Evolutionary conservation across 768 basidiomycete species (phyloP).

Genomic region (Gautieria morchelliformis): DNA sequence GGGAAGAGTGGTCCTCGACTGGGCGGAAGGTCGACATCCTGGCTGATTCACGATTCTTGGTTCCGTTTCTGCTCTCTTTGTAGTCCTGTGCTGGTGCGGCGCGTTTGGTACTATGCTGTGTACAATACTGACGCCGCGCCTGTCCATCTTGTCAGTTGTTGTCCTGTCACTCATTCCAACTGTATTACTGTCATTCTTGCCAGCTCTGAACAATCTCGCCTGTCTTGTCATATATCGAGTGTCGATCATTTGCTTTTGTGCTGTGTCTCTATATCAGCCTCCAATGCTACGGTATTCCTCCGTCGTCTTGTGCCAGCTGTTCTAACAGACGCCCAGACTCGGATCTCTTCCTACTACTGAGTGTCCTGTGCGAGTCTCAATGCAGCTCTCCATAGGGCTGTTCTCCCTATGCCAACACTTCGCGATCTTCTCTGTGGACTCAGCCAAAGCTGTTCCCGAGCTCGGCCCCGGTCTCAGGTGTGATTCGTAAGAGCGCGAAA

Average conservation of each 20-base stretch:
- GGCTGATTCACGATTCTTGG: not conserved
- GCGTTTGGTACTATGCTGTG: no score
- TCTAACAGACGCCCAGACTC: not conserved
- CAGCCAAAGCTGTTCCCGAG: no score
- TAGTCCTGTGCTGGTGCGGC: not conserved
- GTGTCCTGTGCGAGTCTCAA: not conserved
- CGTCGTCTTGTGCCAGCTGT: not conserved
- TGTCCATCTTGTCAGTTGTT: not conserved
- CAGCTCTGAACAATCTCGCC: not conserved
- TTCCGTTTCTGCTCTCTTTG: not conserved
- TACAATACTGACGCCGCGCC: no score
- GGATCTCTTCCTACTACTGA: not conserved
- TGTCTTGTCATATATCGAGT: not conserved
- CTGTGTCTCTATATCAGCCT: no score
- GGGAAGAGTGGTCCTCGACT: slow-evolving; percentile 5
- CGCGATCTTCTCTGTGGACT: not conserved
- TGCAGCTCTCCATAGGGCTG: not conserved
- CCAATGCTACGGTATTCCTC: no score
- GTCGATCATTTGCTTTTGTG: no score
- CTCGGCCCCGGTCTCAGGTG: no score
- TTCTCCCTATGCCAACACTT: not conserved
- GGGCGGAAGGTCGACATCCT: slow-evolving; percentile 7
- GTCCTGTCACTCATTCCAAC: not conserved
- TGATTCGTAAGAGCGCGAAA: not conserved
- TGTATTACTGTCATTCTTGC: not conserved